Base-by-base conservation (phyloP, 345 rosid species). In the Citrus medica region DNA sequence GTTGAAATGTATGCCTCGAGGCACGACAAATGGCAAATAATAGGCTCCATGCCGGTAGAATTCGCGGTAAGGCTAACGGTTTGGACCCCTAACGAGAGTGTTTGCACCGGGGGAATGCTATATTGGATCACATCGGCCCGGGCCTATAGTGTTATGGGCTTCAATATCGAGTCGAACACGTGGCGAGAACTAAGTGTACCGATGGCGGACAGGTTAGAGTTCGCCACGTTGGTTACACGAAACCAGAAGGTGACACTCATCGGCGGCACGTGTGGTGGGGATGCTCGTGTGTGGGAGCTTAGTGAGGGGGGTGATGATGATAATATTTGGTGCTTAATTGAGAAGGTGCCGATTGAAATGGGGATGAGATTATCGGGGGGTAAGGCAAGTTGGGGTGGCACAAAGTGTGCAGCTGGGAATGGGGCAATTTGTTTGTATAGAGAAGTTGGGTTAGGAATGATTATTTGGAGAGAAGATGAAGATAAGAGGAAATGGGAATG, bases 111-210 rank as follows among this genome's bases (percentile, higher is more conserved):
- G 1, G 91, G 91, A 6, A 73, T 83, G 10, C 62, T 90, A 1
- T 88, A 90, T 9, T 90, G 93, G 93, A 87, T 90, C 75, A 89
- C 91, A 7, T 89, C 92, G 0, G 92, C 93, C 2, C 73, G 91
- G 28, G 89, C 86, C 25, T 90, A 85, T 56, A 88, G 84, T 32
- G 78, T 85, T 7, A 88, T 90, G 90, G 82, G 85, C 2, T 84
- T 81, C 17, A 80, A 88, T 65, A 82, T 90, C 3, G 24, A 16
- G 35, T 83, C 84, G 4, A 83, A 82, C 78, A 72, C 42, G 3
- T 90, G 93, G 91, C 84, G 76, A 21, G 93, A 86, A 66, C 28
- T 90, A 69, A 79, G 85, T 8, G 84, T 76, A n/a, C 90, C 88
- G 0, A 71, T 84, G 77, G 83, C 90, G 2, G 90, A 86, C n/a